These are phyloP conservation scores for Fraxinus pennsylvanica DNA, from an alignment of 257 asterid species.

Conservation along the genomic window DNA sequence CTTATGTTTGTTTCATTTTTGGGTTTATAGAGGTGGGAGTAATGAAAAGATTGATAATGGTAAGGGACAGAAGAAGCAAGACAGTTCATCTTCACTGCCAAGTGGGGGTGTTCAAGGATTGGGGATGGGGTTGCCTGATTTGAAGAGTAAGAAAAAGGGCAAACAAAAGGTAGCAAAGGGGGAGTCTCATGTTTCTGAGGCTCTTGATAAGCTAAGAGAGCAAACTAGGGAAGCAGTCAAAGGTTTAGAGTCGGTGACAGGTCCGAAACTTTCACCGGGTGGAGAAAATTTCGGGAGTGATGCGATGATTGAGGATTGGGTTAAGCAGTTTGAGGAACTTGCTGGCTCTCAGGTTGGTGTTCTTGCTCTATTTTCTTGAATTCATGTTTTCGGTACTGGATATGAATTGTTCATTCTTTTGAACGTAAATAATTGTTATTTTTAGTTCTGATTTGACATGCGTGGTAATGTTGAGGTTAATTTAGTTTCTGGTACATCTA, in stretches of 20 bases:
- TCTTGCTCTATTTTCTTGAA: conserved; percentile 6
- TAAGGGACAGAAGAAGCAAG: conserved; percentile 52
- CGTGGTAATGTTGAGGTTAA: conserved; percentile 7
- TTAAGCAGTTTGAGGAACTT: conserved; percentile 95
- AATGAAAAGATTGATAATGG: conserved; percentile 16
- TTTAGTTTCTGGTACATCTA: not conserved
- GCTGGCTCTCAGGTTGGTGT: conserved; percentile 89
- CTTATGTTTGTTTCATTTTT: not conserved
- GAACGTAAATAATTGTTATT: not conserved
- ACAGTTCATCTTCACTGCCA: conserved; percentile 32
- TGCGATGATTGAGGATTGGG: conserved; percentile 92
- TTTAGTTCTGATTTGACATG: not conserved
- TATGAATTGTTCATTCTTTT: not conserved
- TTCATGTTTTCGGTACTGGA: conserved; percentile 7
- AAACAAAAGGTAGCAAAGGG: conserved; percentile 65
- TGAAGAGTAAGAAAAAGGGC: conserved; percentile 81
- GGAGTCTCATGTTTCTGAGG: conserved; percentile 81
- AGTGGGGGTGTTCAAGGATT: conserved; percentile 70
- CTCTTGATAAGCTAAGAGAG: conserved; percentile 91
- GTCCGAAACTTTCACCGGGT: conserved; percentile 37
- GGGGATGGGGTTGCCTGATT: conserved; percentile 94
- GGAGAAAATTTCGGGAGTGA: conserved; percentile 63
- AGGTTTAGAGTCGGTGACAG: conserved; percentile 79
- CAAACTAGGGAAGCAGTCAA: conserved; percentile 92
- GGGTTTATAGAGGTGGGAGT: conserved; percentile 44